A percentile compares a stretch with the other conserved stretches of the same genome.
Conservation (phyloP, 331 rosid species). For the Erythrophleum ivorense region DNA sequence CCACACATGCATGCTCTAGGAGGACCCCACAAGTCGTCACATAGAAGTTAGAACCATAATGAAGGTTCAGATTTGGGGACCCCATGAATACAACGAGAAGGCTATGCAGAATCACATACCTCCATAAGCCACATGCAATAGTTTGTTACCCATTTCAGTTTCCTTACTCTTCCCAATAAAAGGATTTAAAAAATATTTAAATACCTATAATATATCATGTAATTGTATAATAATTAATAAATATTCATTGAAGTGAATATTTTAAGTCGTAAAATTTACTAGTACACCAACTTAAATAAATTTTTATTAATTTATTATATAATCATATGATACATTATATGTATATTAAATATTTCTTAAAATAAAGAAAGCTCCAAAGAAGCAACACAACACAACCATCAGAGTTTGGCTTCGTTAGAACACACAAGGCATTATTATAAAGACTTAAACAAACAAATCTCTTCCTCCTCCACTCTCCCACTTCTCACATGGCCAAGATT, state of each 20-base stretch:
- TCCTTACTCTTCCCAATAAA: constrained; percentile 35
- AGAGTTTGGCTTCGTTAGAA: not conserved
- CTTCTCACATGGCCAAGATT: constrained; percentile 56
- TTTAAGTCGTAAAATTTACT: too few relatives aligned
- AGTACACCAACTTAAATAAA: too few relatives aligned
- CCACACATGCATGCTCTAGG: not conserved
- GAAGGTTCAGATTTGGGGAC: not conserved
- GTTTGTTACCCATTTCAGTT: constrained; percentile 50
- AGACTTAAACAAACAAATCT: constrained; percentile 33
- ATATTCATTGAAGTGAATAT: too few relatives aligned
- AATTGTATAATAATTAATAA: too few relatives aligned
- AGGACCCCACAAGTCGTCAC: not conserved
- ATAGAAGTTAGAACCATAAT: not conserved
- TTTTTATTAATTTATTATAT: too few relatives aligned
- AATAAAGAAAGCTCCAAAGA: constrained; percentile 19
- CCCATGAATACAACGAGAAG: not conserved
- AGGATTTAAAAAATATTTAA: too few relatives aligned
- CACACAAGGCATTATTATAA: not conserved
- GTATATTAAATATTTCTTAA: not conserved
- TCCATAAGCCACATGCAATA: constrained; percentile 51
- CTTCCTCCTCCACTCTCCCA: constrained; percentile 8
- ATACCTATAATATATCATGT: too few relatives aligned
- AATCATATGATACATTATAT: not conserved
- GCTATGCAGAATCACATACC: not conserved
- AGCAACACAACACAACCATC: not conserved